Conservation (phyloP, 2,329 filamentous ascomycete genomes). For the Zasmidium cellare region DNA sequence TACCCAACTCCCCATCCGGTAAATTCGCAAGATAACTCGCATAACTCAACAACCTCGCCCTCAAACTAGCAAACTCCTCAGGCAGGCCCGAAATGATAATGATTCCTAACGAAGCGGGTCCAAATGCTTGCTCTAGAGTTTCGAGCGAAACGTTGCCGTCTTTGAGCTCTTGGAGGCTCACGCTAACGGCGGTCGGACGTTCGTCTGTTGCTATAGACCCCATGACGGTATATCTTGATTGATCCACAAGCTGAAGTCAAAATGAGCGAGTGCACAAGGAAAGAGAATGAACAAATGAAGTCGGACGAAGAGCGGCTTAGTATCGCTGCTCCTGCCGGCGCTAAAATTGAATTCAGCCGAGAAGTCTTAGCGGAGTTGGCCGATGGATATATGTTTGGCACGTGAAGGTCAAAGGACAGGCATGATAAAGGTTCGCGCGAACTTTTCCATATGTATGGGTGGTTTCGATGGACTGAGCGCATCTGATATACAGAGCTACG, state of each 20-base stretch:
- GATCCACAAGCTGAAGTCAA: neutral
- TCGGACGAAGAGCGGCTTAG: neutral
- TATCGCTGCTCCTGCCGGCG: neutral
- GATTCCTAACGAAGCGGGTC: conserved; percentile 85
- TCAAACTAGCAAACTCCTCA: conserved; percentile 66
- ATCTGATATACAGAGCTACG: too few relatives aligned
- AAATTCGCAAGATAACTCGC: conserved; percentile 87
- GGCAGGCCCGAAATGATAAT: conserved; percentile 89
- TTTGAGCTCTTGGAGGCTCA: conserved; percentile 44
- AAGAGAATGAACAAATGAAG: neutral
- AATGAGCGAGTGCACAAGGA: too few relatives aligned
- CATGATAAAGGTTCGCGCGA: too few relatives aligned
- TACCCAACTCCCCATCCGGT: conserved; percentile 69
- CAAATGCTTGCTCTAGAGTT: conserved; percentile 77
- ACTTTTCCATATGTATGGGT: too few relatives aligned
- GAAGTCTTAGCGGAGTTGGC: neutral
- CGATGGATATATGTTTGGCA: neutral
- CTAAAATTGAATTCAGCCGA: neutral
- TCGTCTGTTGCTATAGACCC: conserved; percentile 12
- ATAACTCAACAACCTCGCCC: conserved; percentile 76
- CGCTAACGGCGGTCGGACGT: conserved; percentile 41
- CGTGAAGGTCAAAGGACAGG: neutral
- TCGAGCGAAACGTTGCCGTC: conserved; percentile 63
- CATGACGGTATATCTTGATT: conserved; percentile 9
- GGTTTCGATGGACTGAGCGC: too few relatives aligned